Percentiles rank a stretch among this genome's conserved stretches.
Conservation (phyloP, 116 monocot species). For the Iris pallida region DNA sequence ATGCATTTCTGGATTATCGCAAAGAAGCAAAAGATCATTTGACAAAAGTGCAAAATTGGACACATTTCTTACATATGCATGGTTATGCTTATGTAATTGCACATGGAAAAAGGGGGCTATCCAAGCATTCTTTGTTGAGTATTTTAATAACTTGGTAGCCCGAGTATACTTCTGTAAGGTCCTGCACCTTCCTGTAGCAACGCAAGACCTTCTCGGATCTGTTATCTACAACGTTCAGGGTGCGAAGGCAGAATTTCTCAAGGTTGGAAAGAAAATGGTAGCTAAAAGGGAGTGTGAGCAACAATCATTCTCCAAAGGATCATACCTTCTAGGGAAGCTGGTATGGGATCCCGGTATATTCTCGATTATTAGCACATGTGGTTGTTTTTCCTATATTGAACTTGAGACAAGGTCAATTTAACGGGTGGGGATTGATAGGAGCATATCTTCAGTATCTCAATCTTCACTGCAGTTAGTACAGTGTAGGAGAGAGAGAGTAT, state of each 20-base stretch:
- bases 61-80: conserved; percentile 91
- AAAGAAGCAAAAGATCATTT: conserved; percentile 98
- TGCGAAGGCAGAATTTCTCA: conserved; percentile 89
- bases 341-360: too few species aligned
- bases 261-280: conserved; percentile 70
- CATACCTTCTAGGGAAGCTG: conserved; percentile 98
- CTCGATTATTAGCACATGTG: too few species aligned
- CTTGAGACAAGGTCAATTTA: too few species aligned
- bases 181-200: conserved; percentile 90
- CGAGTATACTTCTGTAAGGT: conserved; percentile 93
- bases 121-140: conserved; percentile 95
- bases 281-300: conserved; percentile 59
- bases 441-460: too few species aligned
- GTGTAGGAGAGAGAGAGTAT: too few species aligned
- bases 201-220: conserved; percentile 89
- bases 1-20: conserved; percentile 74
- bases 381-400: too few species aligned
- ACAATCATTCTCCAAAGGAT: conserved; percentile 82
- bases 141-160: conserved; percentile 83
- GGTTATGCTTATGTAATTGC: conserved; percentile 92
- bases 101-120: conserved; percentile 92
- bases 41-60: conserved; percentile 96
- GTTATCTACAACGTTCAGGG: conserved; percentile 94
- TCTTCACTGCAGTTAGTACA: too few species aligned
- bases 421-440: too few species aligned